Evolutionary conservation across 768 basidiomycete genomes (phyloP), one percentile per base, ranked within the genome.

Genomic region (Megacollybia marginata): DNA sequence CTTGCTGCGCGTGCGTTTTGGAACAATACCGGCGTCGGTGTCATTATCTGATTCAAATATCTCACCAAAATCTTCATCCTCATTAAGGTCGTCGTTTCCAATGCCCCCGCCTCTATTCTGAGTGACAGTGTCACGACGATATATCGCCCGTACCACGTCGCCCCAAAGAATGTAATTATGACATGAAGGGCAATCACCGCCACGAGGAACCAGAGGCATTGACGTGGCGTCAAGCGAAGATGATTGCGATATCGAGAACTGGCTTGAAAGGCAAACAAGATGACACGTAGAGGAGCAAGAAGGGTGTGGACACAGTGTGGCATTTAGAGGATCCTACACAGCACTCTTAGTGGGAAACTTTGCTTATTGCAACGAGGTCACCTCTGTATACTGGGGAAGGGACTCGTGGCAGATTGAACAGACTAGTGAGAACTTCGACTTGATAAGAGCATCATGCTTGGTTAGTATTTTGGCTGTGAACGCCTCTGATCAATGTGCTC

Each of bases 141-240:
- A 83, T 55, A 74, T 79, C 2, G 81, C 83, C 12, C 77, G 72
- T 28, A 86, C 64, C 18, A 88, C 61, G 55, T 88, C 84, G 5
- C 85, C 85, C 85, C 84, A 88, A 0, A 87, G 69, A 4, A 69
- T 71, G 55, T 83, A 86, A 0, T 65, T 60, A 4, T 59, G 52
- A 54, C 85, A 88, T 2, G 67, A 65, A 11, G 55, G 61, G 57
- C 85, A 88, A 19, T 62, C 55, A 6, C 85, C 85, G 7, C 84
- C 84, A 36, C 85, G 72, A 5, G 85, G 84, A 38, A 86, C 63
- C 45, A 85, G 58, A 12, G 7, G 59, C 52, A 18, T 54, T 52
- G 23, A 20, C 9, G 12, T 16, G 19, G 11, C 33, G 15, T n/a
- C 20, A 15, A 15, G 5, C 13, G 33, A 47, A 20, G 55, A 49